Evolutionary conservation across 192 early-diverging fungal species (phyloP).

Genomic region (Kickxella alabastrina): DNA sequence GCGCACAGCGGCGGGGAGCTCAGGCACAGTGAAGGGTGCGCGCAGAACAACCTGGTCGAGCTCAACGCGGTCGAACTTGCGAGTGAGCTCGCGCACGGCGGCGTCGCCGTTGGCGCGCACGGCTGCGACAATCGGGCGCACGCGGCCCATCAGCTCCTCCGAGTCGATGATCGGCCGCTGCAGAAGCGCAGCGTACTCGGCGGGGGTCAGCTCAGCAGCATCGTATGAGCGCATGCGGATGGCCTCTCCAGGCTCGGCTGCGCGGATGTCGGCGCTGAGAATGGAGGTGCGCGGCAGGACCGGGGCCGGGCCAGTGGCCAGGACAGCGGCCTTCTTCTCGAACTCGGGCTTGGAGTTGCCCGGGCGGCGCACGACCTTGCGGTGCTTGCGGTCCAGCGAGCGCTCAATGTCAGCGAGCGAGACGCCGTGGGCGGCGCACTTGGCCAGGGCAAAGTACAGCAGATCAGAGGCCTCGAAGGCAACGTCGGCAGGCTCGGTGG

Average conservation of each 20-base stretch:
- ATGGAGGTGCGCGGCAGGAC: constrained; percentile 41
- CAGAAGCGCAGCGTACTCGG: constrained; percentile 62
- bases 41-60: constrained; percentile 67
- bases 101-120: constrained; percentile 82
- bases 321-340: constrained; percentile 17
- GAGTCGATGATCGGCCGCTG: constrained; percentile 92
- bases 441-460: constrained; percentile 91
- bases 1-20: constrained; percentile 61
- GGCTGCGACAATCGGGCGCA: constrained; percentile 84
- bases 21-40: constrained; percentile 74
- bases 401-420: constrained; percentile 79
- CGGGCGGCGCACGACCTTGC: constrained; percentile 79
- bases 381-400: constrained; percentile 77
- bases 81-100: constrained; percentile 79
- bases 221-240: constrained; percentile 76
- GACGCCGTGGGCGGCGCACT: constrained; percentile 79
- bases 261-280: constrained; percentile 22
- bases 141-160: constrained; percentile 77
- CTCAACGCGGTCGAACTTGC: constrained; percentile 85
- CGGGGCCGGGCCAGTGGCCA: constrained; percentile 6
- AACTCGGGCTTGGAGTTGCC: constrained; percentile 93
- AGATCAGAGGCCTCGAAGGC: constrained; percentile 96
- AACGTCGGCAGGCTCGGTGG: constrained; percentile 69
- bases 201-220: constrained; percentile 46
- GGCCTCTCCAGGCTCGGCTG: constrained; percentile 43